phyloP scores from a whole-genome alignment of 306 rosid species.

The Luffa aegyptiaca region DNA sequence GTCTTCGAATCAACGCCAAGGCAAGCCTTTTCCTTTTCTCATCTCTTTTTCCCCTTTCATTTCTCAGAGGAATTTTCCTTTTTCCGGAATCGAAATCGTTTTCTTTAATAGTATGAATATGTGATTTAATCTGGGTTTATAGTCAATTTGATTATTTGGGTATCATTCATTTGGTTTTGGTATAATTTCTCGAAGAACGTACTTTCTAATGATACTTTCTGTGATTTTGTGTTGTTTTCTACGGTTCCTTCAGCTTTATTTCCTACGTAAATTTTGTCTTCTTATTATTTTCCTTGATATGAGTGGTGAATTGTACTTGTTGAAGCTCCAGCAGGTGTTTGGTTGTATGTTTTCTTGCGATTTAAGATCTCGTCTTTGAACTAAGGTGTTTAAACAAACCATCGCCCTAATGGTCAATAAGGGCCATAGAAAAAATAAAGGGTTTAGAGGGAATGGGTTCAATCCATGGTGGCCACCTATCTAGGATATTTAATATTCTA shows the following conservation, averaged over 20 bases:
- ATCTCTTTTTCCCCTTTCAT: neutral
- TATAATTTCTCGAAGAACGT: neutral
- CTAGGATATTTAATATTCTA: too few species aligned
- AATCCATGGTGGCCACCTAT: too few species aligned
- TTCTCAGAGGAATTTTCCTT: neutral
- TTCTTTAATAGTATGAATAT: neutral
- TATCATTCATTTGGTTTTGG: neutral
- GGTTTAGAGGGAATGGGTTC: too few species aligned
- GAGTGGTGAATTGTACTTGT: neutral
- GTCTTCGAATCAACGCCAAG: conserved; percentile 59
- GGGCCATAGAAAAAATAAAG: too few species aligned
- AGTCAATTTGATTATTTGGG: neutral
- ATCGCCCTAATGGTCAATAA: too few species aligned
- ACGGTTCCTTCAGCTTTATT: neutral
- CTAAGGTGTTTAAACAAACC: neutral
- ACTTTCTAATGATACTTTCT: neutral
- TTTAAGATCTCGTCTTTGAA: neutral
- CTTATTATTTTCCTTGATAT: neutral
- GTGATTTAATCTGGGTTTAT: neutral
- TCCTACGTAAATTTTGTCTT: neutral
- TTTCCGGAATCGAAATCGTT: neutral
- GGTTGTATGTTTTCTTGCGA: neutral
- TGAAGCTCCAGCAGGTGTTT: neutral
- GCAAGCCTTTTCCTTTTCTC: conserved; percentile 5
- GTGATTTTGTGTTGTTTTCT: neutral